Base-by-base conservation (phyloP, 805 yeast species). In the Debaryomyces hansenii region DNA sequence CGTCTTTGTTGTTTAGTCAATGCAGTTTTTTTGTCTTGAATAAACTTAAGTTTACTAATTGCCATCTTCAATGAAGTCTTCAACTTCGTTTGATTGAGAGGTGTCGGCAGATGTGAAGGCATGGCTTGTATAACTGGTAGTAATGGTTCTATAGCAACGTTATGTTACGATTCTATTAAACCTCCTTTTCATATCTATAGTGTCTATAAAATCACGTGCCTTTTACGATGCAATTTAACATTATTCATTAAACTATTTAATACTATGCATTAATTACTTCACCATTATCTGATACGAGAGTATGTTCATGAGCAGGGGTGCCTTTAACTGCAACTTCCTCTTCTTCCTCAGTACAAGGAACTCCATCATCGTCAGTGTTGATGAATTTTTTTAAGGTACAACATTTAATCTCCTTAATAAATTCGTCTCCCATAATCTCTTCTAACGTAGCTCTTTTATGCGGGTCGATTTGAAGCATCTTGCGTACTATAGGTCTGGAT, bases 21-120 rank as follows among this genome's bases (percentile, higher is more conserved):
- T 0, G 95, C 92, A 2, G 79, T 71, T 52, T 86, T 86, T 66
- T 86, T 86, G 48, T 84, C 85, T 62, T 88, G 91, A 20, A 83
- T 75, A 57, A 86, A 80, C 54, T 85, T 75, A 43, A 87, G 74
- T 48, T 89, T 77, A 58, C 84, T 83, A 15, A 86, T 78, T 31
- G 90, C 82, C 83, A 87, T 84, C 62, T 84, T 84, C 36, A 82
- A 59, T 10, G 72, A 59, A 6, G 77, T 72, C 48, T 70, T 74
- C 42, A 73, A 56, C 49, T 72, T 54, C 28, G 57, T 47, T 10
- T 70, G 66, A 48, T 66, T 69, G 49, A 70, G 47, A 1, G 66
- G 63, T 12, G 61, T 61, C n/a, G 53, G 53, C 24, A 55, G 55
- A 20, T 51, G 45, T 4, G 29, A 16, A 4, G 41, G 32, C 48